Evolutionary conservation across 2,329 filamentous ascomycete genomes (phyloP).

Genomic region (Nakataea oryzae): DNA sequence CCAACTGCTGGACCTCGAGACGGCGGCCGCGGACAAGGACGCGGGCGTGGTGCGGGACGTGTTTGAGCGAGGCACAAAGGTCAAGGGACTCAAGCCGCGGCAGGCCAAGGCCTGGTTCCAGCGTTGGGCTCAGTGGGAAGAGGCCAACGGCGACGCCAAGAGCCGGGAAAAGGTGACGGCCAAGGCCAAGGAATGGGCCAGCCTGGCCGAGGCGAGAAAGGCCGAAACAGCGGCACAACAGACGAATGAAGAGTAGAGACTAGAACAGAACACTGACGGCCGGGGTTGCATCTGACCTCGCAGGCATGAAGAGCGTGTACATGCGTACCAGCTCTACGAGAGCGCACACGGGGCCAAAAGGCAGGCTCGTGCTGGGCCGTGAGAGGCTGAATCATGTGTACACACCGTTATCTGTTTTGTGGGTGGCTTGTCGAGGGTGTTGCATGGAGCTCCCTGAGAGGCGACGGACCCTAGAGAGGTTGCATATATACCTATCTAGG

Average conservation of each 20-base stretch:
- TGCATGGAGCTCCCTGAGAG: neutral
- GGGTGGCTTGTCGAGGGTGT: neutral
- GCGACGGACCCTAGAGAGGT: no score
- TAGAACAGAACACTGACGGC: neutral
- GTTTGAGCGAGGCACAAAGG: conserved; percentile 68
- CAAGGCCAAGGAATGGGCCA: conserved; percentile 61
- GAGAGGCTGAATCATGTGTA: neutral
- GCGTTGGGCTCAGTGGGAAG: conserved; percentile 85
- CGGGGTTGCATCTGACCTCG: neutral
- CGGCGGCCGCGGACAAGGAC: conserved; percentile 44
- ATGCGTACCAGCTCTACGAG: neutral
- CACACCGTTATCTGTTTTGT: neutral
- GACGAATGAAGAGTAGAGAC: neutral
- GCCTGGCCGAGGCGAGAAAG: conserved; percentile 29
- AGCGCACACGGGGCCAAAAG: no score
- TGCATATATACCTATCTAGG: neutral
- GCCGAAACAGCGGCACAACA: conserved; percentile 9
- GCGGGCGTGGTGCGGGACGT: conserved; percentile 54
- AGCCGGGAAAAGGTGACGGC: conserved; percentile 60
- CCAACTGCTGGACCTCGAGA: conserved; percentile 79
- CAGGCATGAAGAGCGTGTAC: neutral
- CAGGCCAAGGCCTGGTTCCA: conserved; percentile 84
- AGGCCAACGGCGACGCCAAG: conserved; percentile 59
- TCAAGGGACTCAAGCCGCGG: conserved; percentile 65
- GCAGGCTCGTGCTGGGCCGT: no score